These are phyloP conservation scores for Colletotrichum musae DNA, from an alignment of 2,329 filamentous ascomycete species.

Conservation along the genomic window DNA sequence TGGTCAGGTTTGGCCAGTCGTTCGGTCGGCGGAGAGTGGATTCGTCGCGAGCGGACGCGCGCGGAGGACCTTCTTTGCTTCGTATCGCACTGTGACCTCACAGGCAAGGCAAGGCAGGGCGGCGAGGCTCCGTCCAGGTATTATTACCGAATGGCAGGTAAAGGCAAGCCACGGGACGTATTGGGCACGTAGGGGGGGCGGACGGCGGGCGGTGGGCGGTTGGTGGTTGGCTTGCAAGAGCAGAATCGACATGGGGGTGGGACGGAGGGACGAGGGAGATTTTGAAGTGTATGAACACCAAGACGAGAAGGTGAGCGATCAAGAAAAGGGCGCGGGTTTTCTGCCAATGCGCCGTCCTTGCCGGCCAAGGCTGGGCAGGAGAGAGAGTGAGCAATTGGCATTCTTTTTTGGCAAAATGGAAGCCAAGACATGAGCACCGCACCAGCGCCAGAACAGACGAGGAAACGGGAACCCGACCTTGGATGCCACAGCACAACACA, in stretches of 20 bases:
- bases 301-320: background rate
- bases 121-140: too few species aligned
- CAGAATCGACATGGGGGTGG: constrained; percentile 7
- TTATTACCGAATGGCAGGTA: too few species aligned
- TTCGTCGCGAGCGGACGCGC: constrained; percentile 10
- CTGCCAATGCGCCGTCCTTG: constrained; percentile 39
- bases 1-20: background rate
- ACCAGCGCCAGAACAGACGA: background rate
- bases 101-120: too few species aligned
- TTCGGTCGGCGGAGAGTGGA: constrained; percentile 27
- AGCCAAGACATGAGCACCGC: constrained; percentile 32
- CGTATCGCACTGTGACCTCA: background rate
- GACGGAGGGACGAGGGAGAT: constrained; percentile 2
- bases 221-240: constrained; percentile 24
- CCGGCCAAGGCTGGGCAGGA: constrained; percentile 40
- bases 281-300: constrained; percentile 1
- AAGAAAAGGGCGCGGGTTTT: constrained; percentile 12
- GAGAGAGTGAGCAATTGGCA: constrained; percentile 26
- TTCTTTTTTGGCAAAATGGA: constrained; percentile 35
- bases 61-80: background rate
- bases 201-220: constrained; percentile 2
- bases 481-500: too few species aligned
- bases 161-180: too few species aligned
- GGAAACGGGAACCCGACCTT: too few species aligned
- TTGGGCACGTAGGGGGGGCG: background rate